phyloP scores from a whole-genome alignment of 495 filamentous ascomycete species.

The Podospora fimiseda region DNA sequence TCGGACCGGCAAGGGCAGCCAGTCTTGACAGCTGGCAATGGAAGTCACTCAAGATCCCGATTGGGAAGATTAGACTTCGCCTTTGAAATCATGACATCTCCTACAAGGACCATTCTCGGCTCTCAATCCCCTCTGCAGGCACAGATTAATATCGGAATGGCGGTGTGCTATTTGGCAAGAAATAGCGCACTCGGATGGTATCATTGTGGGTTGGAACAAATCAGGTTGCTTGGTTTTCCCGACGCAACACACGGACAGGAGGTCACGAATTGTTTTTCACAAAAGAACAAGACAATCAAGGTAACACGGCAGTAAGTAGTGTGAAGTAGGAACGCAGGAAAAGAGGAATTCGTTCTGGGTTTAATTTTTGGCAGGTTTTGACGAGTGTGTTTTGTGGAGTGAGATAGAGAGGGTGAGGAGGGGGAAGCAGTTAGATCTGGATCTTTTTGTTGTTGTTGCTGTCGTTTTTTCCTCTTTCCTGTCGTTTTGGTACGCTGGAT shows the following conservation, averaged over 20 bases:
- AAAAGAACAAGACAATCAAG: neutral
- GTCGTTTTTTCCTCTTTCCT: no score
- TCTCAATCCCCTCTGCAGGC: neutral
- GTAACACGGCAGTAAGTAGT: neutral
- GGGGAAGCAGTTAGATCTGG: neutral
- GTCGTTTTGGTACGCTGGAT: neutral
- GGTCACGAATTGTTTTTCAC: neutral
- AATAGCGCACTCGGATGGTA: no score
- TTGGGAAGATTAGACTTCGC: neutral
- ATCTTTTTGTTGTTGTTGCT: neutral
- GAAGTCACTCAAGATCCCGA: neutral
- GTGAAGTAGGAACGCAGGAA: neutral
- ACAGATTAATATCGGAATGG: constrained; percentile 7
- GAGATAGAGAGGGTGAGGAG: neutral
- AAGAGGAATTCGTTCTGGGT: neutral
- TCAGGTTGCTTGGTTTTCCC: neutral
- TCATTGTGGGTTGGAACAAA: neutral
- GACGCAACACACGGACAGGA: neutral
- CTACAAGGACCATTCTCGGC: no score
- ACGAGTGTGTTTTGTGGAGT: neutral
- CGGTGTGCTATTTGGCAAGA: constrained; percentile 6
- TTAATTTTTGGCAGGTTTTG: no score
- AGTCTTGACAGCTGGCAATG: neutral
- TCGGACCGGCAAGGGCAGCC: neutral
- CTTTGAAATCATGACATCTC: no score